phyloP scores from a whole-genome alignment of 306 rosid genomes.

The Lathyrus oleraceus region DNA sequence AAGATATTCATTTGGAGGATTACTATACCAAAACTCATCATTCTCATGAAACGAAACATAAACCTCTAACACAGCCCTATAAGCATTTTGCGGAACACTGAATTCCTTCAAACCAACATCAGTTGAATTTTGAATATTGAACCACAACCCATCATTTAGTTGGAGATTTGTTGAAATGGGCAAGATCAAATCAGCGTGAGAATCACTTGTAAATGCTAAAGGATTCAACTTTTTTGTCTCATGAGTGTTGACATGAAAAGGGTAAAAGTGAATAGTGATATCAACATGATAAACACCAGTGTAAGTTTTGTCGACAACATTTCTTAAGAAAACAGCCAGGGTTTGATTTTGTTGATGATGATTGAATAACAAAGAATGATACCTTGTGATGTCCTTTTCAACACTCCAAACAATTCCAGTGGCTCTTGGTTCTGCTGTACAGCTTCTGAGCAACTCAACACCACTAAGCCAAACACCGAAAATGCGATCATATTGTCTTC shows the following conservation, averaged over 20 bases:
- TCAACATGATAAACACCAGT: constrained; percentile 88
- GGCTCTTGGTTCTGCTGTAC: constrained; percentile 80
- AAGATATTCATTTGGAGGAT: constrained; percentile 66
- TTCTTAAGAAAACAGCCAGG: constrained; percentile 75
- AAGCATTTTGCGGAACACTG: constrained; percentile 65
- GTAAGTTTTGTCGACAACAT: constrained; percentile 58
- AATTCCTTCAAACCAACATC: constrained; percentile 56
- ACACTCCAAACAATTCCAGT: constrained; percentile 85
- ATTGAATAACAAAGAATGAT: constrained; percentile 53
- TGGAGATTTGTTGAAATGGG: constrained; percentile 73
- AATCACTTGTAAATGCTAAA: constrained; percentile 39
- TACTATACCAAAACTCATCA: constrained; percentile 84
- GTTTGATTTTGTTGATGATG: constrained; percentile 76
- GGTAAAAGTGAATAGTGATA: constrained; percentile 63
- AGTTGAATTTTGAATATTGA: constrained; percentile 53
- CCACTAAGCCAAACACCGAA: constrained; percentile 95
- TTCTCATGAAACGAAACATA: constrained; percentile 92
- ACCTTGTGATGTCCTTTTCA: constrained; percentile 84
- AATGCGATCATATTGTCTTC: constrained; percentile 85
- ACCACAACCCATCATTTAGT: constrained; percentile 83
- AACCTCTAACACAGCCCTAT: constrained; percentile 86
- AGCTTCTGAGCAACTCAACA: constrained; percentile 85
- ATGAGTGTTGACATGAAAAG: constrained; percentile 30
- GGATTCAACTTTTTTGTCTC: constrained; percentile 19
- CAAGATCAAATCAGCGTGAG: constrained; percentile 76